Conservation (phyloP, 1,284 basidiomycete genomes). For the Malassezia vespertilionis region DNA sequence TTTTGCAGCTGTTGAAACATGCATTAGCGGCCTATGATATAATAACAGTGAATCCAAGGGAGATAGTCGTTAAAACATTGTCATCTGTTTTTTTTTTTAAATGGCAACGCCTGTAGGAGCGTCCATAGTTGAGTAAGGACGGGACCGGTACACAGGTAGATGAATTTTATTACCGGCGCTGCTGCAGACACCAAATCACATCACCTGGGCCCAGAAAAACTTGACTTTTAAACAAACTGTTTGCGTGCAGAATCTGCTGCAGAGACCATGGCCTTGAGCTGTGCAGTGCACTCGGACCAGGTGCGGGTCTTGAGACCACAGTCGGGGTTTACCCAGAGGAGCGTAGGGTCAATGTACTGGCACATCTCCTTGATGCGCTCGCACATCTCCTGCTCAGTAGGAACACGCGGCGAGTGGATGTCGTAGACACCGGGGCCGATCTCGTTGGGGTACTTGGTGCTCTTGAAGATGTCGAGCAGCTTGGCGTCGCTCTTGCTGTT, state of each 20-base stretch:
- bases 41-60: too few relatives aligned
- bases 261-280: constrained; percentile 42
- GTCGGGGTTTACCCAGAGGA: constrained; percentile 77
- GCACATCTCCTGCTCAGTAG: constrained; percentile 73
- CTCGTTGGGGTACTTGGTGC: constrained; percentile 90
- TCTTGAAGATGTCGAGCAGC: constrained; percentile 86
- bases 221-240: constrained; percentile 32
- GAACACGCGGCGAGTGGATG: constrained; percentile 98
- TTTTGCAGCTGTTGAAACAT: constrained; percentile 19
- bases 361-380: constrained; percentile 73
- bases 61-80: too few relatives aligned
- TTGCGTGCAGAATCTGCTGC: constrained; percentile 76
- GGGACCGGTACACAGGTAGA: not conserved
- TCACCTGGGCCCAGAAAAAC: not conserved
- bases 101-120: too few relatives aligned
- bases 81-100: too few relatives aligned
- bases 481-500: constrained; percentile 57
- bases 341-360: constrained; percentile 39
- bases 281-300: constrained; percentile 57
- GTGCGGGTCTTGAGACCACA: constrained; percentile 52
- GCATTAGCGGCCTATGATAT: constrained; percentile 8
- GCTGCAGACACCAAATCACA: constrained; percentile 16
- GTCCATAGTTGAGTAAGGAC: constrained; percentile 18
- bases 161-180: constrained; percentile 17
- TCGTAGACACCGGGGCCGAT: constrained; percentile 90